phyloP scores from a whole-genome alignment of 192 early-diverging fungal species.

The Backusella parvicylindrica region DNA sequence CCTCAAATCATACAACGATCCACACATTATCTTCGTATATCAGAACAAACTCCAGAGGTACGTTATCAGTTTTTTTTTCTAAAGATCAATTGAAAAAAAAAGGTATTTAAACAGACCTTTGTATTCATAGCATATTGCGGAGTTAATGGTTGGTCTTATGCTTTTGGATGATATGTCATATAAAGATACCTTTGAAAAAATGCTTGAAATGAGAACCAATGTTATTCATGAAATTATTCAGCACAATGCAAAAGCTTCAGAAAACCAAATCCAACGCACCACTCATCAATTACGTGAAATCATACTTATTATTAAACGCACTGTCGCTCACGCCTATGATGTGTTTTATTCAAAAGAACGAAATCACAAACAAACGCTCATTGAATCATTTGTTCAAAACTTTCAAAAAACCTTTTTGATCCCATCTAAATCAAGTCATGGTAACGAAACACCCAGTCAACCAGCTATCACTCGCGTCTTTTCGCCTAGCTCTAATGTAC shows the following conservation, averaged over 20 bases:
- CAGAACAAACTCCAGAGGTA: slow-evolving; percentile 49
- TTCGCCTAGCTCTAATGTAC: slow-evolving; percentile 51
- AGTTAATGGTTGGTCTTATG: slow-evolving; percentile 65
- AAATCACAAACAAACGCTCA: background rate
- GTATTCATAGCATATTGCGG: slow-evolving; percentile 47
- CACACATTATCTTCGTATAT: slow-evolving; percentile 41
- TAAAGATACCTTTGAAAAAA: slow-evolving; percentile 48
- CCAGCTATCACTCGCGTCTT: slow-evolving; percentile 41
- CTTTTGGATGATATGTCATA: slow-evolving; percentile 57
- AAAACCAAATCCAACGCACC: slow-evolving; percentile 18
- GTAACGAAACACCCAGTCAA: background rate
- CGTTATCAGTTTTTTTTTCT: background rate
- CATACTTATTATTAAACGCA: slow-evolving; percentile 36
- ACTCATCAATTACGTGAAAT: slow-evolving; percentile 38
- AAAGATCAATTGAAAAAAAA: too few species aligned
- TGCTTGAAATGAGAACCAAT: slow-evolving; percentile 51
- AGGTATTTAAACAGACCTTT: too few species aligned
- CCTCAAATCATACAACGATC: slow-evolving; percentile 72
- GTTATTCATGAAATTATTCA: slow-evolving; percentile 42
- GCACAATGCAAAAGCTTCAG: background rate
- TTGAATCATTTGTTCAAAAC: background rate
- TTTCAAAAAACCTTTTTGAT: slow-evolving; percentile 4
- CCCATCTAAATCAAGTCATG: background rate
- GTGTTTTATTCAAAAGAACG: slow-evolving; percentile 12
- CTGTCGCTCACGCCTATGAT: slow-evolving; percentile 34